A percentile compares a stretch with the other conserved stretches of the same genome.
Evolutionary conservation across 495 filamentous ascomycete genomes (phyloP).

Genomic region (Penicillium arizonense): DNA sequence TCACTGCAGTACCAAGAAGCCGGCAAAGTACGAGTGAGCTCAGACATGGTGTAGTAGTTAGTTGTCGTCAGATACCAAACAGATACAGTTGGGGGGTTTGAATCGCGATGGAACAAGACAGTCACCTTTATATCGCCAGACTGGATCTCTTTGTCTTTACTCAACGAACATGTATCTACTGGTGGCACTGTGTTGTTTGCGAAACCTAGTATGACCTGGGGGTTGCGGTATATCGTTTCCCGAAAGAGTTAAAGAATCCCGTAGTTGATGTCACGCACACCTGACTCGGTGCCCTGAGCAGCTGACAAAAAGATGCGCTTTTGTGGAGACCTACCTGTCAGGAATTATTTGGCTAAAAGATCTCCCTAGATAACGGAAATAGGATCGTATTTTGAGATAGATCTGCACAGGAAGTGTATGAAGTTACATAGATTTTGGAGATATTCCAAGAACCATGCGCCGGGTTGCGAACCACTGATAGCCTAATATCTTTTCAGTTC

Average conservation of each 20-base stretch:
- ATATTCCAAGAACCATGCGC: no score
- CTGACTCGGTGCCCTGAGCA: background rate
- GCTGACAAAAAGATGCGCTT: background rate
- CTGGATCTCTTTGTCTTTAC: background rate
- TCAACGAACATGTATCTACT: conserved; percentile 5
- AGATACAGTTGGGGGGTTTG: background rate
- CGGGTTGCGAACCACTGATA: no score
- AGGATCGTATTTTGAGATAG: no score
- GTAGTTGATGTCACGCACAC: conserved; percentile 2
- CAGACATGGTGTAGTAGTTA: conserved; percentile 28
- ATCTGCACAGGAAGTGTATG: background rate
- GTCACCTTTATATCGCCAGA: background rate
- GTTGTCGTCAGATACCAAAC: background rate
- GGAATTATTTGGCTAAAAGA: background rate
- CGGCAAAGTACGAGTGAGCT: conserved; percentile 39
- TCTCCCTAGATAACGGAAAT: no score
- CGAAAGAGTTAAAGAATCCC: conserved; percentile 40
- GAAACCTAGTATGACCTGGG: conserved; percentile 8
- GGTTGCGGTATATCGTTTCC: conserved; percentile 34
- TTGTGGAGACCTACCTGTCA: background rate
- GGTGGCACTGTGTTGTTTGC: conserved; percentile 3
- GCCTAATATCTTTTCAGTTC: no score
- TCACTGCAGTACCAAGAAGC: conserved; percentile 46
- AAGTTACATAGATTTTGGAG: no score
- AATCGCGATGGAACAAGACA: background rate